A percentile compares a stretch with the other conserved stretches of the same genome.
Evolutionary conservation across 169 alveolate genomes (phyloP).

Genomic region (Pseudocohnilembus persalinus): DNA sequence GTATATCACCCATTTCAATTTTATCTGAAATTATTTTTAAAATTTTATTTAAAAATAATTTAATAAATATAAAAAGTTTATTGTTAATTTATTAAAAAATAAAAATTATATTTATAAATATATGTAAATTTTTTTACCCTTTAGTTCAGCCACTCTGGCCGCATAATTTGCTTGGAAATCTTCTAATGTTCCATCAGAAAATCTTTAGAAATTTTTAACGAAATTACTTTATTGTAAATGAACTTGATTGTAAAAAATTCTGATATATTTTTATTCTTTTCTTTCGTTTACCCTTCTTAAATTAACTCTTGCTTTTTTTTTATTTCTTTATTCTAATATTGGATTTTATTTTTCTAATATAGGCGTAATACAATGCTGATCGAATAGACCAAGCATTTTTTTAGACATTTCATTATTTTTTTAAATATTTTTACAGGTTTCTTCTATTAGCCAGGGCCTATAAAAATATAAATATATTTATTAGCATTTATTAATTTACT

Average conservation of each 20-base stretch:
- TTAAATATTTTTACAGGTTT: constrained; percentile 27
- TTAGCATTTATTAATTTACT: too few species aligned
- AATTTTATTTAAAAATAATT: constrained; percentile 5
- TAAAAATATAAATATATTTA: too few species aligned
- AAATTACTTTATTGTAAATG: constrained; percentile 27
- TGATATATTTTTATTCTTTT: constrained; percentile 29
- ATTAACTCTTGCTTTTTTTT: constrained; percentile 25
- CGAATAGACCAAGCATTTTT: constrained; percentile 46
- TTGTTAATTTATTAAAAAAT: constrained; percentile 1
- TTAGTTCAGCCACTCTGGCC: constrained; percentile 27
- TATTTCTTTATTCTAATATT: constrained; percentile 17
- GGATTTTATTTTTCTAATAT: constrained; percentile 17
- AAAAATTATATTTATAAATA: too few species aligned
- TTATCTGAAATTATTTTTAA: constrained; percentile 15
- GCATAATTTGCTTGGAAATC: constrained; percentile 51
- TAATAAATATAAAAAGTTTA: neutral
- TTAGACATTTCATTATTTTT: constrained; percentile 3
- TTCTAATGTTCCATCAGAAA: constrained; percentile 49
- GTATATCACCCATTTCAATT: constrained; percentile 46
- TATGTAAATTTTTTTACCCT: too few species aligned
- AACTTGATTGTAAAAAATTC: constrained; percentile 22
- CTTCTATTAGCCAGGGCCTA: constrained; percentile 21
- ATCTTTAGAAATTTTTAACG: constrained; percentile 32
- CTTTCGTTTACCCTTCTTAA: constrained; percentile 29
- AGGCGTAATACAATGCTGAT: constrained; percentile 38